Base-by-base conservation (phyloP, 2,329 filamentous ascomycete species). In the Trichoderma polysporum region DNA sequence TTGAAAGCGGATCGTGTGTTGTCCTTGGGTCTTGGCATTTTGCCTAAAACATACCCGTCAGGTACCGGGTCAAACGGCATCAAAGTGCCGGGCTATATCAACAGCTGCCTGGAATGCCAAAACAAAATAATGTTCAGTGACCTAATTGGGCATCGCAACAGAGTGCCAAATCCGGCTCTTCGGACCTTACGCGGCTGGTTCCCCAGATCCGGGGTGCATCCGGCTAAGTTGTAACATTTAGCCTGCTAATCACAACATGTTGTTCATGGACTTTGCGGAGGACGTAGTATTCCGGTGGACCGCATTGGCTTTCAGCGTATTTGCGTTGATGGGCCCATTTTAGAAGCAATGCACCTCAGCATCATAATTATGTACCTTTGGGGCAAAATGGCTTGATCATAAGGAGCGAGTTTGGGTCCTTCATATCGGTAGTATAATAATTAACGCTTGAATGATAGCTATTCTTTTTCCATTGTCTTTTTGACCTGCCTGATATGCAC, bases 201-300 rank as follows among this genome's bases (percentile, higher is more conserved):
- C 62, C 62, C 52, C 41, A 66, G 62, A 66, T 66, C 62, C 29
- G 53, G 53, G 62, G 52, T 66, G 39, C 49, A 49, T 50, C 53
- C 62, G 62, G 31, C 19, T 58, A 66, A 58, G 53, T 25, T 58
- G 52, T 29, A 4, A 10, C n/a, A 66, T 66, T 66, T 66, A 66
- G 31, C 62, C 62, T 58, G 31, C 62, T 53, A 66, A 66, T 66
- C 53, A 58, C 37, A 29, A 19, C 3, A 3, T 9, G 5, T 37
- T 22, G 3, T 31, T 39, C 12, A 37, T 25, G 50, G 35, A n/a
- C 17, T 37, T 4, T 66, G 62, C 37, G 62, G 62, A 58, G 62
- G 53, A 50, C 17, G 53, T 66, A 19, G 62, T 8, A 66, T 58
- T 52, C 31, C 29, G 53, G 41, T 50, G 39, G 62, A 9, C 41